Evolutionary conservation across 169 alveolate species (phyloP).

Genomic region (Plasmodium blacklocki): DNA sequence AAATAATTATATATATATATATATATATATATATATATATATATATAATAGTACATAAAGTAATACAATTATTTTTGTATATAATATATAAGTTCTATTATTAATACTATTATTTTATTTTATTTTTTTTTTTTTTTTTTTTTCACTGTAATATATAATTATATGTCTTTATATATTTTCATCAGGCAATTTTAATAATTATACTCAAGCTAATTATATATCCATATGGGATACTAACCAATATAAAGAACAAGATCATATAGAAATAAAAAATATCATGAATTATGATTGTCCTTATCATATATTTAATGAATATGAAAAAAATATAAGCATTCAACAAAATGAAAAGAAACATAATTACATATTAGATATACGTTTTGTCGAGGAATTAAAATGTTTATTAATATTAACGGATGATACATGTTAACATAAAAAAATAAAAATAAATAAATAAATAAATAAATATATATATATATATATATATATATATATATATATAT

Average conservation of each 20-base stretch:
- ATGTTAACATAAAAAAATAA: not conserved
- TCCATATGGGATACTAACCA: not conserved
- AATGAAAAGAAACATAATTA: not conserved
- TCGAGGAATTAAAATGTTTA: not conserved
- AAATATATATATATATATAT: not conserved
- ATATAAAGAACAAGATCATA: conserved; percentile 6
- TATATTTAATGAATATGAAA: not conserved
- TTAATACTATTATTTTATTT: not conserved
- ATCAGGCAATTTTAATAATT: not conserved
- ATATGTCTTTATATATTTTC: not conserved
- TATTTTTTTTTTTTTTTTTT: conserved; percentile 2
- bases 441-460: no score
- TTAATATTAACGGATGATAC: not conserved
- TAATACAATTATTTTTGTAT: no score
- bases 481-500: not conserved
- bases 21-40: no score
- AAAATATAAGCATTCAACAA: not conserved
- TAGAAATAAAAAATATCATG: not conserved
- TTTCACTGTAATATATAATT: not conserved
- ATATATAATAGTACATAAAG: no score
- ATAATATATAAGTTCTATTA: no score
- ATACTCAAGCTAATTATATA: not conserved
- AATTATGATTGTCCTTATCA: not conserved
- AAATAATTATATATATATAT: not conserved
- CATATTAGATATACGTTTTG: not conserved